Conservation (phyloP, 163 green algal species). For the Coccomyxa subellipsoidea region DNA sequence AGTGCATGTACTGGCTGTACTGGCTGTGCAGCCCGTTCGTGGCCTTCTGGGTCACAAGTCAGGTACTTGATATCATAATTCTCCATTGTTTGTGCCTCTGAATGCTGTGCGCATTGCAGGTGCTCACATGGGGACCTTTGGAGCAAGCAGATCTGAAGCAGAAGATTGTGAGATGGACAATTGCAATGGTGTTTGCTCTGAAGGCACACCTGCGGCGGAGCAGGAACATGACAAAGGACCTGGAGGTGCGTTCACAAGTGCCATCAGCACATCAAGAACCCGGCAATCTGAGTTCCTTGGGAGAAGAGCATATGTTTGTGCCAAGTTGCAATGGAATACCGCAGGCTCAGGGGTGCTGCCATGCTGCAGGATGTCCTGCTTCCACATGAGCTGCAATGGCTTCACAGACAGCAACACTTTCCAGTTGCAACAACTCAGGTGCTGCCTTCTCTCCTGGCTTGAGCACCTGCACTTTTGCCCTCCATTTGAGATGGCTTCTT, state of each 20-base stretch:
- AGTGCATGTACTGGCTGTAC: neutral
- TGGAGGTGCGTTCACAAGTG: neutral
- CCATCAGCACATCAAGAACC: too few species aligned
- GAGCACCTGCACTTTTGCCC: neutral
- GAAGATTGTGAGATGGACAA: slow-evolving; percentile 3
- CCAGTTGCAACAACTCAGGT: slow-evolving; percentile 1
- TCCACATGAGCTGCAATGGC: neutral
- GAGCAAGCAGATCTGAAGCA: neutral
- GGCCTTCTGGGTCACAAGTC: too few species aligned
- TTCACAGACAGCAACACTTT: neutral
- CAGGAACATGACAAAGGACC: slow-evolving; percentile 16
- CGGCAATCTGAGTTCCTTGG: too few species aligned
- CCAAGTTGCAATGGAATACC: too few species aligned
- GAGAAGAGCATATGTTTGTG: too few species aligned
- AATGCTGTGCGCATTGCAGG: neutral
- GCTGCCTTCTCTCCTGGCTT: neutral
- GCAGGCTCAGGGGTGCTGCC: neutral
- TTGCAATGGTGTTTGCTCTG: neutral
- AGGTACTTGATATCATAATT: too few species aligned
- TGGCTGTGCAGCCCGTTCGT: neutral
- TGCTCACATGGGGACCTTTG: neutral
- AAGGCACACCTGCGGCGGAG: slow-evolving; percentile 4
- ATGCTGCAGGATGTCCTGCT: neutral
- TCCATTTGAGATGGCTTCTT: too few species aligned
- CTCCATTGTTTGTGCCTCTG: neutral